Evolutionary conservation across 495 filamentous ascomycete species (phyloP), one percentile per base, ranked within the genome.

Genomic region (Letharia lupina): DNA sequence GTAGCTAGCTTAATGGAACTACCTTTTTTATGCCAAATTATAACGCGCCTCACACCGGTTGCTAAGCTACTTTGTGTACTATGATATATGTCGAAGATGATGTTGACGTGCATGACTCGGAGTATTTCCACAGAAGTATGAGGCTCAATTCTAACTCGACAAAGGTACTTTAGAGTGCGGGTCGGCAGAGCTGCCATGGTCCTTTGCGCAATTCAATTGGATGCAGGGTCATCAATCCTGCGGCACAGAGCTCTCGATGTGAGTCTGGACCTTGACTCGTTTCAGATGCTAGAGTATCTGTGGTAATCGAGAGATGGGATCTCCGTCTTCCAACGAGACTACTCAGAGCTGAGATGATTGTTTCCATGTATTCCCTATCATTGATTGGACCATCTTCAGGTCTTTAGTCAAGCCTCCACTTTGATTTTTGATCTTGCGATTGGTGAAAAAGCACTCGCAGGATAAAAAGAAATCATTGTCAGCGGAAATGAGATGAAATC

Each of bases 161-260:
- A 0, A 20, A 23, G 5, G n/a, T 28, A 28, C 23, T 28, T 1
- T 50, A 50, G 15, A 35, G 52, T 56, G 52, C 52, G 52, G 52
- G 52, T 56, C 52, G 52, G 52, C 52, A 56, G 15, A 56, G 52
- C 52, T 56, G 28, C 28, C 52, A 56, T 56, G 33, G 54, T 37
- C 54, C 54, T 57, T 57, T 59, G 20, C 37, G 42, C 63, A 56
- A 58, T 41, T 15, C 63, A 12, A 16, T 64, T 57, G 40, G 20
- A 28, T 18, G 4, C 18, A 35, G 47, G 35, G 41, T 39, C 62
- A 40, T 10, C 12, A 64, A n/a, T n/a, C n/a, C n/a, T n/a, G n/a
- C n/a, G n/a, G n/a, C n/a, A n/a, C n/a, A n/a, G n/a, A 23, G 42
- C 42, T 50, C 2, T 50, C 9, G 9, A 50, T 50, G 13, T 54